Conservation (phyloP, 352 stramenopile genomes). For the Phytophthora idaei region DNA sequence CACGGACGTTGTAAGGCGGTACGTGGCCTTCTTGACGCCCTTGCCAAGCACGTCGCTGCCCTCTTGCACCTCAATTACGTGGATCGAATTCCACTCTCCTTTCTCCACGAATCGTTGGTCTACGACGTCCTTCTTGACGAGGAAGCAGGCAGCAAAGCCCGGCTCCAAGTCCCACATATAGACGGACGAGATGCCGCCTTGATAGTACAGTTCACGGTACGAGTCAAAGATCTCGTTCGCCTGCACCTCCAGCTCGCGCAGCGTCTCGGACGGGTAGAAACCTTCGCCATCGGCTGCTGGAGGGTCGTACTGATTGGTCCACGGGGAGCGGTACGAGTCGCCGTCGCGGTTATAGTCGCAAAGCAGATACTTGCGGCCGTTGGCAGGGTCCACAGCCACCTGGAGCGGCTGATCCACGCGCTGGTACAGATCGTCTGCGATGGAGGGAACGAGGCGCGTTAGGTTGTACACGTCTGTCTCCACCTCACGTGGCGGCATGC, state of each 20-base stretch:
- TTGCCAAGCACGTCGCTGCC: conserved; percentile 30
- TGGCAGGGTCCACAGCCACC: conserved; percentile 82
- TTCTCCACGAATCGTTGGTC: conserved; percentile 84
- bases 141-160: conserved; percentile 93
- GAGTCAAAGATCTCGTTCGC: conserved; percentile 97
- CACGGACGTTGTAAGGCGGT: conserved; percentile 94
- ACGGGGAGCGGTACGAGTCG: conserved; percentile 92
- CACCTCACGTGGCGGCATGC: conserved; percentile 87
- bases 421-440: conserved; percentile 93
- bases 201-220: conserved; percentile 97
- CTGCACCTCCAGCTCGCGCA: conserved; percentile 92
- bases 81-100: conserved; percentile 94
- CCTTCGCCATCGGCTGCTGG: conserved; percentile 79
- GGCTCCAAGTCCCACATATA: conserved; percentile 97
- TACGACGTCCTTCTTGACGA: conserved; percentile 93
- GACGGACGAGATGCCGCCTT: conserved; percentile 91
- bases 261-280: conserved; percentile 89
- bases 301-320: conserved; percentile 93
- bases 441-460: conserved; percentile 75
- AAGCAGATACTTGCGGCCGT: conserved; percentile 91
- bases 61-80: conserved; percentile 93
- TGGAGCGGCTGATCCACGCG: conserved; percentile 93
- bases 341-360: conserved; percentile 97
- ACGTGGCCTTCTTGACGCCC: conserved; percentile 72
- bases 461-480: conserved; percentile 87